Base-by-base conservation (phyloP, 257 asterid genomes). In the Solanum chiquidenum region DNA sequence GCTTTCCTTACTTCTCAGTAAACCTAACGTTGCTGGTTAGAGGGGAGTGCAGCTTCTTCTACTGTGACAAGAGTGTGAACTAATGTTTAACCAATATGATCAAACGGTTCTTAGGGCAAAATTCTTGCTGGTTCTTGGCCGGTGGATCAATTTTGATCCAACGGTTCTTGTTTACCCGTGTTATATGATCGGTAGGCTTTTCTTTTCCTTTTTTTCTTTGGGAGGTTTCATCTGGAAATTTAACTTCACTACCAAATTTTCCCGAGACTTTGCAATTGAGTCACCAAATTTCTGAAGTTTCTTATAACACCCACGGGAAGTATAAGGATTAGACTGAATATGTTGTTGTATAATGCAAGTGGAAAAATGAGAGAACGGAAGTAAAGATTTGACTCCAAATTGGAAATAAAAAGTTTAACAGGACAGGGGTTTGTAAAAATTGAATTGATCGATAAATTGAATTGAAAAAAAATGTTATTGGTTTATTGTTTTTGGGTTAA, bases 21-120 rank as follows among this genome's bases (percentile, higher is more conserved):
- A 88, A 75, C 88, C 84, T 88, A 90, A 62, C 40, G 66, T 84
- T 85, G 52, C 49, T 29, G 86, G 46, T 40, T 34, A 20, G 29
- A 23, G 27, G 64, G 9, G 64, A 55, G 64, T 34, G 46, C 64
- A 42, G 66, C 84, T 79, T 20, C 84, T 79, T 31, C 66, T 23
- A 44, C 60, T 8, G 64, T 42, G 21, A 16, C 40, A 29, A 29
- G 9, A 27, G 12, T 1, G n/a, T 73, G 23, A 34, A 34, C 80
- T 20, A 73, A 34, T 4, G 27, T 10, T 34, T 34, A 73, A 44
- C 60, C 25, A 44, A 8, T 7, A 13, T 25, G 84, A 79, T 25
- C 64, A 21, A 29, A 9, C 64, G 9, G 25, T 18, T 79, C 13
- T 44, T 44, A 79, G 84, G 84, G 84, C 37, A 40, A 40, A 40